These are phyloP conservation scores for Agaricus subrufescens DNA, from an alignment of 768 basidiomycete genomes.

Conservation along the genomic window DNA sequence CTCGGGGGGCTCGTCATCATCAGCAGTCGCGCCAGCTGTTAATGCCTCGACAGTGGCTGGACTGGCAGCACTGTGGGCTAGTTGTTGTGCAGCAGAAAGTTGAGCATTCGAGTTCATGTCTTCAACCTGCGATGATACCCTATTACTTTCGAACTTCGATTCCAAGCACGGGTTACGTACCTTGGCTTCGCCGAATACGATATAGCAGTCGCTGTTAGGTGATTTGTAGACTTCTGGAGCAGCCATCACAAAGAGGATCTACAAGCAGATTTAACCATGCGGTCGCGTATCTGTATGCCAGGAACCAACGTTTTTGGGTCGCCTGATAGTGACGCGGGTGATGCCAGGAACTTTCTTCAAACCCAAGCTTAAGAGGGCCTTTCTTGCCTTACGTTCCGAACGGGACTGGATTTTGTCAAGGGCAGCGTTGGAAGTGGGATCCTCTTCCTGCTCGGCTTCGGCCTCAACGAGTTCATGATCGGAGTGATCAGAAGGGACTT, in stretches of 20 bases:
- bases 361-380: conserved; percentile 87
- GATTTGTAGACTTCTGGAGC: conserved; percentile 98
- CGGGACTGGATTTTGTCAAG: conserved; percentile 93
- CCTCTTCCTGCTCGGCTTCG: conserved; percentile 66
- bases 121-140: conserved; percentile 52
- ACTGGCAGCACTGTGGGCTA: conserved; percentile 48
- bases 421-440: conserved; percentile 78
- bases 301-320: conserved; percentile 83
- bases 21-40: conserved; percentile 49
- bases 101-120: conserved; percentile 83
- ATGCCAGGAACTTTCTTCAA: conserved; percentile 91
- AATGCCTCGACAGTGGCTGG: conserved; percentile 39
- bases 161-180: conserved; percentile 26
- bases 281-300: background rate
- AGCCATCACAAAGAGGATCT: conserved; percentile 90
- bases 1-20: conserved; percentile 83
- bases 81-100: conserved; percentile 74
- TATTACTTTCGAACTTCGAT: background rate
- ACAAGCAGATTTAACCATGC: conserved; percentile 9
- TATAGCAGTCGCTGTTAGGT: conserved; percentile 95
- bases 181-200: conserved; percentile 98
- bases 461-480: conserved; percentile 55
- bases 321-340: conserved; percentile 89
- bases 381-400: conserved; percentile 92
- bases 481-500: conserved; percentile 77